phyloP scores from a whole-genome alignment of 2,329 filamentous ascomycete species.

The Colletotrichum caudatum region DNA sequence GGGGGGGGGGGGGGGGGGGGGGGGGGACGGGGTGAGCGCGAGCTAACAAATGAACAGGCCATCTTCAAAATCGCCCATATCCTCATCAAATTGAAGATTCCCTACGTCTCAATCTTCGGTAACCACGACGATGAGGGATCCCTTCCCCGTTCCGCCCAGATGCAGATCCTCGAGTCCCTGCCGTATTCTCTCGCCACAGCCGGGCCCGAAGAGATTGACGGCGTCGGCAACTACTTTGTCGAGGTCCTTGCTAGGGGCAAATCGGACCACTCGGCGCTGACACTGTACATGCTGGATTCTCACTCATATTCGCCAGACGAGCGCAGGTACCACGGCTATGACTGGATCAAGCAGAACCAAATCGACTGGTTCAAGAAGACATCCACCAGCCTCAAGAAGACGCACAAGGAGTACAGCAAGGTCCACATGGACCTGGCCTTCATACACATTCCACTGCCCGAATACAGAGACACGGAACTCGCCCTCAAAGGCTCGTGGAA shows the following conservation, averaged over 20 bases:
- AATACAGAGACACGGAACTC: constrained; percentile 77
- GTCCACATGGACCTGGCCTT: constrained; percentile 97
- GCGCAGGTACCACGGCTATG: constrained; percentile 88
- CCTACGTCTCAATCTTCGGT: constrained; percentile 93
- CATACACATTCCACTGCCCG: constrained; percentile 95
- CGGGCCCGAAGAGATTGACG: constrained; percentile 86
- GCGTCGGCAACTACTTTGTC: constrained; percentile 94
- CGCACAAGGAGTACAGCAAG: constrained; percentile 86
- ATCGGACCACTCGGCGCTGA: constrained; percentile 89
- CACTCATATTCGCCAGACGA: constrained; percentile 94
- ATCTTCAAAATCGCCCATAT: constrained; percentile 93
- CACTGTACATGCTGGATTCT: constrained; percentile 94
- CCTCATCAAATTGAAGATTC: constrained; percentile 87
- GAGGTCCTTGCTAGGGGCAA: constrained; percentile 86
- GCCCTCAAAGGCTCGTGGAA: constrained; percentile 77
- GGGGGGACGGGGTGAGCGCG: neutral
- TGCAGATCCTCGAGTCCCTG: constrained; percentile 86
- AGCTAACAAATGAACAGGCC: constrained; percentile 62
- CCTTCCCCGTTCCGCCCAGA: constrained; percentile 80
- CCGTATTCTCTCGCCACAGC: constrained; percentile 90
- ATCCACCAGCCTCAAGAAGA: constrained; percentile 77
- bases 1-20: no score
- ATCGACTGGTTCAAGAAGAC: constrained; percentile 94
- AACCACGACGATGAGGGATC: constrained; percentile 97
- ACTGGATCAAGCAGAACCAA: constrained; percentile 95